Evolutionary conservation across 768 basidiomycete genomes (phyloP), one percentile per base, ranked within the genome.

Genomic region (Phylloporus arenicola): DNA sequence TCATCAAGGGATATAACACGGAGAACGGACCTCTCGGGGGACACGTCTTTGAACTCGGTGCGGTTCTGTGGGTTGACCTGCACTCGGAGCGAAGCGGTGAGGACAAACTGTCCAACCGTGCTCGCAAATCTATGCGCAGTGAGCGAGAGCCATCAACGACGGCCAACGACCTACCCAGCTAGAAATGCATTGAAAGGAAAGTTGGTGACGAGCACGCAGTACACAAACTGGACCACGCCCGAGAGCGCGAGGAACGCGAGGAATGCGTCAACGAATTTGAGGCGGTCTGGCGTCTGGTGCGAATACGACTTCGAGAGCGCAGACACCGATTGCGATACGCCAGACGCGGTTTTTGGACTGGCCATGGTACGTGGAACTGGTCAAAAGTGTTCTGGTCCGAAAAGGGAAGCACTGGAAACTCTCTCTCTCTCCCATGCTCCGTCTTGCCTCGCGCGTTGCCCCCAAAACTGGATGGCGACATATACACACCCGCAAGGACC

Each of bases 151-250:
- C 19, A 38, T 47, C 30, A 7, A 17, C 22, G 17, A 47, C 31
- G 1, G 16, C 29, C 13, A 41, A 17, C 3, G 30, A 70, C 89
- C 54, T 70, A 97, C 96, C 92, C 94, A 55, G 92, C 85, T 59
- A 97, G 70, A 72, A 99, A 99, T 34, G 96, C 92, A 59, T 99
- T 97, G 77, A 94, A 97, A 20, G 96, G 96, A 71, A 84, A 98
- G 72, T 84, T 88, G 51, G 92, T 92, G 54, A 99, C 77, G 57
- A 92, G 75, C 27, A 95, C 70, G 72, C 95, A 92, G 73, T 98
- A 98, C 10, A 79, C 71, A 72, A 99, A 97, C 67, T 97, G 94
- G 40, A 83, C 65, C 51, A 94, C 77, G 60, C 96, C 96, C 2
- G 89, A 88, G 41, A 95, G 76, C 75, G 97, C 83, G 61, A 95